phyloP scores from a whole-genome alignment of 2,329 filamentous ascomycete species.

The Claviceps africana region DNA sequence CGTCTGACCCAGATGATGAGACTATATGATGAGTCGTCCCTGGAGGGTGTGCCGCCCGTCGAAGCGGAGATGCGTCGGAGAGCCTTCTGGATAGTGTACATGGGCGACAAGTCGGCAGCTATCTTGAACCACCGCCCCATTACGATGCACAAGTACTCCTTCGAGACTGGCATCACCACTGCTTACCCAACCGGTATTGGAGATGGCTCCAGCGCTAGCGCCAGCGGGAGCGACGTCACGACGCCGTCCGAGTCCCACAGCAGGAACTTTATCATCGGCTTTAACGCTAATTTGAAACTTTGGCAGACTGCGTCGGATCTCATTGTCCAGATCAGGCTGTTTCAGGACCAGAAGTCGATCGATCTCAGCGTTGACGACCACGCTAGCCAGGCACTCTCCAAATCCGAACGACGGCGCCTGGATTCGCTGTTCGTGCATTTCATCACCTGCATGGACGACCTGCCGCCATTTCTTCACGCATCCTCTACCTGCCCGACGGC shows the following conservation, averaged over 20 bases:
- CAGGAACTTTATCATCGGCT: conserved; percentile 22
- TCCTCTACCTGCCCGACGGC: conserved; percentile 11
- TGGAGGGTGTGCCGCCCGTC: conserved; percentile 19
- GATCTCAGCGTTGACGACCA: neutral
- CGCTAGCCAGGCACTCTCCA: conserved; percentile 5
- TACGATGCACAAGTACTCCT: conserved; percentile 28
- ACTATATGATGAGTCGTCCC: conserved; percentile 25
- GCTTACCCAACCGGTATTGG: conserved; percentile 19
- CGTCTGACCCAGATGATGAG: conserved; percentile 28
- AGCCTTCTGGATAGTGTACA: conserved; percentile 26
- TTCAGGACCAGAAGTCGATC: conserved; percentile 14
- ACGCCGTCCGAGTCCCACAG: conserved; percentile 7
- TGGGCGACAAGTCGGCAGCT: conserved; percentile 26
- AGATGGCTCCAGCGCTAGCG: conserved; percentile 8
- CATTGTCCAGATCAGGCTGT: conserved; percentile 21
- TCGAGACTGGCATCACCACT: conserved; percentile 25
- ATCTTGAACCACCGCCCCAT: conserved; percentile 28
- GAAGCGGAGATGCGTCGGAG: conserved; percentile 25
- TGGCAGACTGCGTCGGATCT: conserved; percentile 28
- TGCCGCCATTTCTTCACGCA: conserved; percentile 23
- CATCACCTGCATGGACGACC: conserved; percentile 25
- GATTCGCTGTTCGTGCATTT: conserved; percentile 25
- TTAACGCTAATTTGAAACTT: conserved; percentile 27
- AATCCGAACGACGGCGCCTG: conserved; percentile 18
- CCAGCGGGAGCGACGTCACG: conserved; percentile 6